Evolutionary conservation across 148 eudicot genomes (phyloP).

Genomic region (Cornus suecica): DNA sequence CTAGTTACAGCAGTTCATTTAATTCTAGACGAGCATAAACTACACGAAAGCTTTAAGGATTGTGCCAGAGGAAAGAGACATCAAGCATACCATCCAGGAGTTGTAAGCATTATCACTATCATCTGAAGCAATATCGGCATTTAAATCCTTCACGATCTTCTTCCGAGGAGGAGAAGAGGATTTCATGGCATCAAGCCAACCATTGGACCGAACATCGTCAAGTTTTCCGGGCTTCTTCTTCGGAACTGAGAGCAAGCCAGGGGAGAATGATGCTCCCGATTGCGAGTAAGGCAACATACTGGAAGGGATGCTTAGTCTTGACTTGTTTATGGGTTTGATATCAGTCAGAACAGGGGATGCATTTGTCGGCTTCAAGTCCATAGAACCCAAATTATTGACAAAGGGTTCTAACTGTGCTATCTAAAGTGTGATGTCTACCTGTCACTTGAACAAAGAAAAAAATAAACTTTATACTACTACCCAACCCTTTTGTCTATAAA

Average conservation of each 20-base stretch:
- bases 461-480: slow-evolving; percentile 12
- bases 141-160: slow-evolving; percentile 53
- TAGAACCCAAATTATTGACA: not conserved
- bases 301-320: slow-evolving; percentile 56
- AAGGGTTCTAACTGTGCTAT: not conserved
- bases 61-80: not conserved
- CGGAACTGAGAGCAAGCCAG: slow-evolving; percentile 36
- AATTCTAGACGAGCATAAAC: no score
- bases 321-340: slow-evolving; percentile 51
- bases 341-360: slow-evolving; percentile 71
- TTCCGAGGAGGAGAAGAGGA: slow-evolving; percentile 87
- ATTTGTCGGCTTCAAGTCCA: slow-evolving; percentile 63
- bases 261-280: slow-evolving; percentile 45
- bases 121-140: slow-evolving; percentile 43
- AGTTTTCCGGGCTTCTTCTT: slow-evolving; percentile 58
- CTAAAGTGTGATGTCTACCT: not conserved
- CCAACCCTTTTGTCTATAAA: slow-evolving; percentile 88
- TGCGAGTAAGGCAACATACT: slow-evolving; percentile 42
- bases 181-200: slow-evolving; percentile 89
- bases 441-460: not conserved
- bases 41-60: no score
- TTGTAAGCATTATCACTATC: slow-evolving; percentile 51
- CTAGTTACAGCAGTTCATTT: no score
- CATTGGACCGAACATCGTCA: slow-evolving; percentile 73
- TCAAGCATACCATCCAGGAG: slow-evolving; percentile 60